Base-by-base conservation (phyloP, 805 yeast species). In the Wickerhamomyces sydowiorum region DNA sequence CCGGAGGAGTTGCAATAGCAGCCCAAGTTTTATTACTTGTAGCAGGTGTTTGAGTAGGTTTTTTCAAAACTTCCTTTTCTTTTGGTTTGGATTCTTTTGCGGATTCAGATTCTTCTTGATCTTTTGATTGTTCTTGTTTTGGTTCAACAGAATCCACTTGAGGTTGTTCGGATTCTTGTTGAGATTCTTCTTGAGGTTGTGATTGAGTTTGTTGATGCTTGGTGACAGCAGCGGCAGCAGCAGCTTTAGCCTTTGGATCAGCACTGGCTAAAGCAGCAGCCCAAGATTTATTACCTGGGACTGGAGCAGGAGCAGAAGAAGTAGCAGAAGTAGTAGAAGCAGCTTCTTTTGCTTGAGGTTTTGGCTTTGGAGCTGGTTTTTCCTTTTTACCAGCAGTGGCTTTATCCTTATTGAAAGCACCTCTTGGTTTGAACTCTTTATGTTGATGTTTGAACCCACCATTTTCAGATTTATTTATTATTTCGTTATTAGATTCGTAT, bases 1-100 rank as follows among this genome's bases (percentile, higher is more conserved):
- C 52, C 46, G 59, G 63, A 52, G 87, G 81, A 42, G 77, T 65
- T 40, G 82, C 81, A 52, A 82, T 76, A 15, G 89, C 76, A 24
- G 88, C 87, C 86, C 88, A 82, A 5, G 87, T 70, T 54, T 70
- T 67, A 36, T 54, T 47, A 9, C 60, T 49, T 5, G 59, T 46
- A 15, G 62, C 54, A 35, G 63, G 59, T 7, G 51, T 50, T 15
- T 44, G 43, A 18, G 40, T 47, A 37, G 52, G 42, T 35, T 48
- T 51, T 34, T 49, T 44, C 18, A n/a, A 28, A 19, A 32, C 23
- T 35, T 39, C 21, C 29, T 27, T 34, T 18, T 41, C 51, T 40
- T 46, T 48, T 43, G 46, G 53, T 24, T 34, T n/a, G n/a, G n/a
- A n/a, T n/a, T n/a, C n/a, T n/a, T n/a, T n/a, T n/a, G n/a, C n/a